Evolutionary conservation across 2,329 filamentous ascomycete genomes (phyloP).

Genomic region (Lizonia empirigonia): DNA sequence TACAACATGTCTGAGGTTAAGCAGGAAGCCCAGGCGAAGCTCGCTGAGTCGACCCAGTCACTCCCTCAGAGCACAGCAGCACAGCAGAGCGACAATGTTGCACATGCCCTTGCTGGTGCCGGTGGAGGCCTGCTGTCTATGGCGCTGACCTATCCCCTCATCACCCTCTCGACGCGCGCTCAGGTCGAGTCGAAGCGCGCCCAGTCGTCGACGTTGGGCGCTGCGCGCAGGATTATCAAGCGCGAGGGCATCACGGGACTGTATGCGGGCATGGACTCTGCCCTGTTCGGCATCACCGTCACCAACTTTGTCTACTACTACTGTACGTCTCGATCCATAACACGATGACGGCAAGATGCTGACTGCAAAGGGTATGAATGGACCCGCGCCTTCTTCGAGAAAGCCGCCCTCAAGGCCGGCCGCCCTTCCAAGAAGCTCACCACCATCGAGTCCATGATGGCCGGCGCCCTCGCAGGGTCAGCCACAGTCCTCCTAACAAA

Average conservation of each 20-base stretch:
- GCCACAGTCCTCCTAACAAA: slow-evolving; percentile 96
- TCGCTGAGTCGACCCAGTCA: slow-evolving; percentile 41
- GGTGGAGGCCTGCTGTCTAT: slow-evolving; percentile 95
- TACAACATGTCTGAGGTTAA: slow-evolving; percentile 38
- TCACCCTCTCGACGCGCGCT: slow-evolving; percentile 94
- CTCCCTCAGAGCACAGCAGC: slow-evolving; percentile 65
- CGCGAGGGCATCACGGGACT: slow-evolving; percentile 88
- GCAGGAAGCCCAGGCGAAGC: slow-evolving; percentile 42
- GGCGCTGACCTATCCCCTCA: slow-evolving; percentile 92
- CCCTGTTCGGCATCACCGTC: slow-evolving; percentile 94
- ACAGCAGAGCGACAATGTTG: slow-evolving; percentile 94
- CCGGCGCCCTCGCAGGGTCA: slow-evolving; percentile 89
- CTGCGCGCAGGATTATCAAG: slow-evolving; percentile 83
- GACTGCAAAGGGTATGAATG: slow-evolving; percentile 80
- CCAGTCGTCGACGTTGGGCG: slow-evolving; percentile 80
- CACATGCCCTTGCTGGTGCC: slow-evolving; percentile 89
- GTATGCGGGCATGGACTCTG: slow-evolving; percentile 91
- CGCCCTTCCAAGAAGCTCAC: slow-evolving; percentile 81
- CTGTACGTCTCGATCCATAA: slow-evolving; percentile 58
- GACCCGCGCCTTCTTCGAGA: slow-evolving; percentile 85
- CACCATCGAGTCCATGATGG: slow-evolving; percentile 91
- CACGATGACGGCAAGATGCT: slow-evolving; percentile 2
- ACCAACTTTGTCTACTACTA: slow-evolving; percentile 99
- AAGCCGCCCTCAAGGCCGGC: slow-evolving; percentile 72
- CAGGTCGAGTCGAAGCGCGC: slow-evolving; percentile 97